Conservation (phyloP, 208 protist species). For the Porcisia deanei region DNA sequence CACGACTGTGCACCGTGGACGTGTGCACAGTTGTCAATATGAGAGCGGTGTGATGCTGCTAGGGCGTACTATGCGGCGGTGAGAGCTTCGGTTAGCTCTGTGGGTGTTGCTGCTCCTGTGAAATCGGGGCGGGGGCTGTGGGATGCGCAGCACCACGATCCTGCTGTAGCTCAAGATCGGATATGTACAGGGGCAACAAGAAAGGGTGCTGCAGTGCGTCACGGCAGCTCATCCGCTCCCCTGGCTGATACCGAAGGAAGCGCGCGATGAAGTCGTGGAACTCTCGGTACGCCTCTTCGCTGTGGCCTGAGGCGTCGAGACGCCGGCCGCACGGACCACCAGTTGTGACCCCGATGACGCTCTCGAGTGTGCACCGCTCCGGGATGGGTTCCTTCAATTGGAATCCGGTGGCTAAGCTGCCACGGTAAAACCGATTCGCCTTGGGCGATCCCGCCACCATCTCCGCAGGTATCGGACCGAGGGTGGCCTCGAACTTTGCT, state of each 20-base stretch:
- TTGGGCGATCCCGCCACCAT: slow-evolving; percentile 72
- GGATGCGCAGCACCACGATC: slow-evolving; percentile 7
- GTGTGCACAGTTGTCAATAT: neutral
- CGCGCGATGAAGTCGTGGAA: slow-evolving; percentile 66
- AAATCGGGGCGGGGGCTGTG: neutral
- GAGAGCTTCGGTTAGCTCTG: neutral
- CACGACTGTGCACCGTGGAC: neutral
- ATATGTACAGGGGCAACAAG: slow-evolving; percentile 43
- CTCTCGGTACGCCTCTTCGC: slow-evolving; percentile 45
- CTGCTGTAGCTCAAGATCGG: slow-evolving; percentile 42
- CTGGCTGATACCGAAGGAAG: slow-evolving; percentile 58
- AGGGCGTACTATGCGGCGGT: neutral
- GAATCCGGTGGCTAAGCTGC: slow-evolving; percentile 7
- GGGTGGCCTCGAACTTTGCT: slow-evolving; percentile 87
- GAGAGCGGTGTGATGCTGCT: neutral
- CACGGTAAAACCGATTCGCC: slow-evolving; percentile 59
- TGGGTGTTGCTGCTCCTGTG: slow-evolving; percentile 4
- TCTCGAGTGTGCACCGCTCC: slow-evolving; percentile 39
- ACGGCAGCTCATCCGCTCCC: slow-evolving; percentile 73
- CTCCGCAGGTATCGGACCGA: slow-evolving; percentile 63
- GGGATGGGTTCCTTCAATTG: slow-evolving; percentile 47
- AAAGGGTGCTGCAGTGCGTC: slow-evolving; percentile 82
- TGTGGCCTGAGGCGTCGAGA: slow-evolving; percentile 41
- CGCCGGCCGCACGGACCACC: slow-evolving; percentile 49
- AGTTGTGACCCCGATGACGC: slow-evolving; percentile 52